Conservation (phyloP, 345 rosid species). For the Ceriops decandra region DNA sequence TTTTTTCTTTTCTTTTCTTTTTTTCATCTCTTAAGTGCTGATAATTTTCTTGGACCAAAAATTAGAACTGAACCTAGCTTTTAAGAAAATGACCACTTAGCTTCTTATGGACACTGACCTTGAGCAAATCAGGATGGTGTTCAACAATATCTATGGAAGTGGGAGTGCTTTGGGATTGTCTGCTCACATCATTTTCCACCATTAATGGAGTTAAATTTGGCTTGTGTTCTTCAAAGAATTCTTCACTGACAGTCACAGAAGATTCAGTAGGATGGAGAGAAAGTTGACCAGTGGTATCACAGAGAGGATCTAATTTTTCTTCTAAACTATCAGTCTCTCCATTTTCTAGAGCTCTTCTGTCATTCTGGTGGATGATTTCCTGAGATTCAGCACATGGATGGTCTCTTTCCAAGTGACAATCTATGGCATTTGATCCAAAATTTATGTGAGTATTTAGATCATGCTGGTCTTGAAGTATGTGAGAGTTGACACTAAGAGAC, state of each 20-base stretch:
- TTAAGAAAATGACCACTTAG: constrained; percentile 6
- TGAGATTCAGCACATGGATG: constrained; percentile 15
- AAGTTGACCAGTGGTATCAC: constrained; percentile 16
- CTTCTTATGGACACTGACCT: constrained; percentile 46
- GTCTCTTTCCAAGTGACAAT: constrained; percentile 26
- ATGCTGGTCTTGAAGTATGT: constrained; percentile 37
- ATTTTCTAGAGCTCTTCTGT: constrained; percentile 15
- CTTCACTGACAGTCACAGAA: constrained; percentile 14
- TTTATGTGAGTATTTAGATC: constrained; percentile 24
- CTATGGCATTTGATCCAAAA: constrained; percentile 17
- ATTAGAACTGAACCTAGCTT: background rate
- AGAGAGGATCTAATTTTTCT: constrained; percentile 26
- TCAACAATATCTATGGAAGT: constrained; percentile 30
- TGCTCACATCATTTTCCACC: constrained; percentile 25
- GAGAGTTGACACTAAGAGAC: constrained; percentile 36
- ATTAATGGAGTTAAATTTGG: constrained; percentile 26
- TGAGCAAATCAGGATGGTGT: constrained; percentile 31
- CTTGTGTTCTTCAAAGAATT: constrained; percentile 28
- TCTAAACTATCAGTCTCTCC: constrained; percentile 23
- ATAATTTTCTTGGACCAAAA: background rate
- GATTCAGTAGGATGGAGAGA: constrained; percentile 17
- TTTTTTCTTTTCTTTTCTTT: background rate
- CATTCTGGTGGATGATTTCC: constrained; percentile 22
- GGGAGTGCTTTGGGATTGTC: constrained; percentile 24
- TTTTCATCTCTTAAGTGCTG: too few species aligned